phyloP scores from a whole-genome alignment of 1,284 basidiomycete species.

The Heterobasidion occidentale region DNA sequence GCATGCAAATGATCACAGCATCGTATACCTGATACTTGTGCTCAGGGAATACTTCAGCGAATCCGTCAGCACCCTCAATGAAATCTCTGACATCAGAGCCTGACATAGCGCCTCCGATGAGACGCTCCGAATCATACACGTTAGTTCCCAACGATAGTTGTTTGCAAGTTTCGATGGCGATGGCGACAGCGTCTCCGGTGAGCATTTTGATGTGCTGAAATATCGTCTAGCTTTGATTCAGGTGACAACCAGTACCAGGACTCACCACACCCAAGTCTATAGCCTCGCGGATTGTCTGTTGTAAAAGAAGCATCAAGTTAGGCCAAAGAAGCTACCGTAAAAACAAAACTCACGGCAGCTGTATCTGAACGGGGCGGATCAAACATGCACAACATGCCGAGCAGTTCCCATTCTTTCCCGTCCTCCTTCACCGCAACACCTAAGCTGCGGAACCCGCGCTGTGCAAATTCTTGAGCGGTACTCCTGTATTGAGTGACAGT shows the following conservation, averaged over 20 bases:
- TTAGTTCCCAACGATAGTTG: conserved; percentile 29
- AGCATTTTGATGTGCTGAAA: conserved; percentile 41
- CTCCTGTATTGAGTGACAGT: conserved; percentile 33
- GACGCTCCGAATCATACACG: conserved; percentile 45
- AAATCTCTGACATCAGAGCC: conserved; percentile 37
- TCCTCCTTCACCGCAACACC: conserved; percentile 41
- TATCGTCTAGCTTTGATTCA: no score
- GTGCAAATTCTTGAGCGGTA: conserved; percentile 34
- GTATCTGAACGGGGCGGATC: conserved; percentile 48
- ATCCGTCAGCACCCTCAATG: conserved; percentile 47
- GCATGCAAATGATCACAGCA: not conserved
- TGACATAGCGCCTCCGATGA: conserved; percentile 43
- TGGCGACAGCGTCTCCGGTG: conserved; percentile 49
- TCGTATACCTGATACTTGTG: conserved; percentile 22
- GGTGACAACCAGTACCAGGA: no score
- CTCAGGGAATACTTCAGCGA: conserved; percentile 50
- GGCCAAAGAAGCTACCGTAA: not conserved
- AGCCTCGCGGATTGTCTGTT: conserved; percentile 40
- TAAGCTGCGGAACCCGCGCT: conserved; percentile 43
- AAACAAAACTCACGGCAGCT: conserved; percentile 15
- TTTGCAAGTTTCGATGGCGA: conserved; percentile 47
- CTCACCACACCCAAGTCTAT: conserved; percentile 34
- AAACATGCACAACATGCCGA: conserved; percentile 19
- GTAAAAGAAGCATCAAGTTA: not conserved
- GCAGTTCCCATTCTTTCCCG: conserved; percentile 35